Percentiles rank a stretch among this genome's conserved stretches.
Evolutionary conservation across 2,329 filamentous ascomycete species (phyloP).

Genomic region (Paracoccidioides brasiliensis): DNA sequence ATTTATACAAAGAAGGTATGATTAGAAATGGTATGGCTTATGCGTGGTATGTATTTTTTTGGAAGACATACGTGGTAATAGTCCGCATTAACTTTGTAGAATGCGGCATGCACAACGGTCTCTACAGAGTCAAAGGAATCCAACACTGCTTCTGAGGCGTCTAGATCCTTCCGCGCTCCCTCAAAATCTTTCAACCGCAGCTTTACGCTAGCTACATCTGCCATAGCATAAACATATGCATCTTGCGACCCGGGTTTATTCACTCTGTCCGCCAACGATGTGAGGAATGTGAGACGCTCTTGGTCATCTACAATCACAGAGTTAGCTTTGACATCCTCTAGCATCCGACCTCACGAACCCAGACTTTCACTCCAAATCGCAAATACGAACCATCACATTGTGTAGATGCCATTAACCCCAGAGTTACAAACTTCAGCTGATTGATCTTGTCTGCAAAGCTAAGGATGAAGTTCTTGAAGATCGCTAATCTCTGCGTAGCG

Average conservation of each 20-base stretch:
- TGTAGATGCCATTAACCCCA: conserved; percentile 75
- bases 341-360: neutral
- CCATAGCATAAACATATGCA: conserved; percentile 85
- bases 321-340: neutral
- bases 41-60: neutral
- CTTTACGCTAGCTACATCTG: conserved; percentile 79
- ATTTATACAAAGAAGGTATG: neutral
- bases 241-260: conserved; percentile 89
- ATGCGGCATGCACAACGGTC: conserved; percentile 86
- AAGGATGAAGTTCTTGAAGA: conserved; percentile 91
- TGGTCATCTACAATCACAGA: conserved; percentile 37
- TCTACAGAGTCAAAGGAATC: conserved; percentile 92
- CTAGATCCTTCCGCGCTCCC: conserved; percentile 74
- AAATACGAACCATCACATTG: conserved; percentile 44
- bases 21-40: neutral
- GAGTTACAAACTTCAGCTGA: conserved; percentile 86
- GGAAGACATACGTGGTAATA: conserved; percentile 61
- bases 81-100: conserved; percentile 88
- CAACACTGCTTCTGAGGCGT: conserved; percentile 73
- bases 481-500: conserved; percentile 66
- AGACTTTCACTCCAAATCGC: neutral
- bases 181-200: conserved; percentile 65
- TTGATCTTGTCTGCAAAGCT: conserved; percentile 98
- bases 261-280: conserved; percentile 72
- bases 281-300: conserved; percentile 75